A percentile compares a stretch with the other conserved stretches of the same genome.
These are phyloP conservation scores for Lumnitzera racemosa DNA, from an alignment of 345 rosid species.

Conservation along the genomic window DNA sequence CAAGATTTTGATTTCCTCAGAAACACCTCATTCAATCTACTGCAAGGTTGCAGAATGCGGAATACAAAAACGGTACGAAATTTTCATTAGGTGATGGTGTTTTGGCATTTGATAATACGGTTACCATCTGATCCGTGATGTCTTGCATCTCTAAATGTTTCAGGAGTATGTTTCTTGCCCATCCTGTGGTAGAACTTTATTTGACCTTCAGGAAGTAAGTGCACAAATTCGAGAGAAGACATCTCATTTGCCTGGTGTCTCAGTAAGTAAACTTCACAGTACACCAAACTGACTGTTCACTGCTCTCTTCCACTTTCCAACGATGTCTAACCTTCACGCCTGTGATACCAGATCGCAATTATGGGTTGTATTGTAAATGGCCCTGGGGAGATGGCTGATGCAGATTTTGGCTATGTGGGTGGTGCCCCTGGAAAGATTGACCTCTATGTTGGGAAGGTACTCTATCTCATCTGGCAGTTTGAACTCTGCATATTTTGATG, in stretches of 20 bases:
- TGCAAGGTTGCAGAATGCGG: slow-evolving; percentile 99
- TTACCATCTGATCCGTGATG: too few relatives aligned
- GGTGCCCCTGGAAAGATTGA: slow-evolving; percentile 98
- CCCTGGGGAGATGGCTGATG: slow-evolving; percentile 99
- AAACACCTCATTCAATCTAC: slow-evolving; percentile 82
- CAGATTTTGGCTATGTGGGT: slow-evolving; percentile 95
- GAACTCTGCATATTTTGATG: neutral
- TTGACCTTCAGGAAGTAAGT: slow-evolving; percentile 94
- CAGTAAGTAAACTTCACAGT: slow-evolving; percentile 38
- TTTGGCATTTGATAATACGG: too few relatives aligned
- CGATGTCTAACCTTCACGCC: neutral
- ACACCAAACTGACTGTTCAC: too few relatives aligned
- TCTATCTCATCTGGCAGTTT: neutral
- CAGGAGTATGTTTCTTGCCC: slow-evolving; percentile 98
- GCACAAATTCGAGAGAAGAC: slow-evolving; percentile 91
- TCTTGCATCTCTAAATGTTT: neutral
- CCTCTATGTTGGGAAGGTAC: slow-evolving; percentile 93
- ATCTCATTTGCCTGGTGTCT: slow-evolving; percentile 92
- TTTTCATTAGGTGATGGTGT: neutral
- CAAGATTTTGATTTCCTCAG: slow-evolving; percentile 89
- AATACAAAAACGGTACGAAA: slow-evolving; percentile 86
- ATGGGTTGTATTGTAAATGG: slow-evolving; percentile 99
- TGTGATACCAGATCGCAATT: slow-evolving; percentile 64
- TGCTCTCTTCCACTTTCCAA: too few relatives aligned
- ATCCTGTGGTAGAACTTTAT: slow-evolving; percentile 93